phyloP scores from a whole-genome alignment of 768 basidiomycete genomes.

The Boletus edulis region DNA sequence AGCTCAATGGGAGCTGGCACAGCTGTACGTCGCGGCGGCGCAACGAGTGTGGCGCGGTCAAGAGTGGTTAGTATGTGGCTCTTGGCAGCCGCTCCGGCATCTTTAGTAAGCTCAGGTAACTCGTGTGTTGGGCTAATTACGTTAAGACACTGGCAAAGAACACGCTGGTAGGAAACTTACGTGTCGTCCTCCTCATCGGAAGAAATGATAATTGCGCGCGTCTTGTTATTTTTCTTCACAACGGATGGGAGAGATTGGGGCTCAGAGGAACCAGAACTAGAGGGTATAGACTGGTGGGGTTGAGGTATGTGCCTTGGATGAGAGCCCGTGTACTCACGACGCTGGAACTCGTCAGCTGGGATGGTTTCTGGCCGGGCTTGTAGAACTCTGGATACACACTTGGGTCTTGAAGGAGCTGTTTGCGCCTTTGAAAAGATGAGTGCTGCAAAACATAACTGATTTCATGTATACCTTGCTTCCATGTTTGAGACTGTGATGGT shows the following conservation, averaged over 20 bases:
- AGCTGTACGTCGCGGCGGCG: constrained; percentile 17
- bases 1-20: constrained; percentile 34
- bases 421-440: constrained; percentile 19
- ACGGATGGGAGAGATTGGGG: constrained; percentile 17
- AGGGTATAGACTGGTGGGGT: constrained; percentile 23
- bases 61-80: constrained; percentile 21
- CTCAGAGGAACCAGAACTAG: constrained; percentile 19
- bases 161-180: constrained; percentile 1
- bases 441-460: accelerated
- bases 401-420: constrained; percentile 26
- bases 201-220: constrained; percentile 26
- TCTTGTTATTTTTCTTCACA: constrained; percentile 3
- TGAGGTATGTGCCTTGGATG: not conserved
- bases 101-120: not conserved
- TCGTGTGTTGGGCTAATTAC: constrained; percentile 3
- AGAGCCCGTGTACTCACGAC: constrained; percentile 16
- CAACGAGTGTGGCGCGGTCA: constrained; percentile 19
- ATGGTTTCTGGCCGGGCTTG: constrained; percentile 18
- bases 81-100: not conserved
- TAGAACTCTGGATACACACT: constrained; percentile 30
- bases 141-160: constrained; percentile 1
- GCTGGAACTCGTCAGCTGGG: constrained; percentile 3
- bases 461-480: constrained; percentile 24
- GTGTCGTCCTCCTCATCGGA: constrained; percentile 28
- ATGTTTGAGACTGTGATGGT: constrained; percentile 9